phyloP scores from a whole-genome alignment of 2,329 filamentous ascomycete genomes.

The Atkinsonella hypoxylon region DNA sequence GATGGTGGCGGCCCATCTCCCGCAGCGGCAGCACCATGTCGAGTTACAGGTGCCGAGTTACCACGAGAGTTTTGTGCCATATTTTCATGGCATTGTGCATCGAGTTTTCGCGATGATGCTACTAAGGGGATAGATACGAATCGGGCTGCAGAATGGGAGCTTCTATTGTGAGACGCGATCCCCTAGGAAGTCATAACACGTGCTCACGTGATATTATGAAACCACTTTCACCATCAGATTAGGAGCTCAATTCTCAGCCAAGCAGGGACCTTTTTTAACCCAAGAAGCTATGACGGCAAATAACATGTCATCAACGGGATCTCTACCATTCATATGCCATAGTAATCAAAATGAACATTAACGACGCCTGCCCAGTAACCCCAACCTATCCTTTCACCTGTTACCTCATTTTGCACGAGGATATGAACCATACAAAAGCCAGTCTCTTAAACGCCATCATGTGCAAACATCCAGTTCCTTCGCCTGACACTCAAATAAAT shows the following conservation, averaged over 20 bases:
- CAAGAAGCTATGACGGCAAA: neutral
- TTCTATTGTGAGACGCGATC: constrained; percentile 1
- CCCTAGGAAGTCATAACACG: neutral
- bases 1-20: constrained; percentile 48
- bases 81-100: constrained; percentile 14
- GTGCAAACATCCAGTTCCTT: neutral
- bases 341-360: constrained; percentile 6
- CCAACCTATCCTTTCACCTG: neutral
- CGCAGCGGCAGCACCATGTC: constrained; percentile 9
- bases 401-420: neutral
- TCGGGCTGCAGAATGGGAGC: neutral
- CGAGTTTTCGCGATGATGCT: neutral
- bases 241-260: neutral
- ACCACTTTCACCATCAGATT: neutral
- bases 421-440: neutral
- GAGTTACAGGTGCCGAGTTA: constrained; percentile 10
- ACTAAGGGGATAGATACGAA: no score
- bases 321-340: constrained; percentile 8
- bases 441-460: neutral
- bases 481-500: constrained; percentile 28
- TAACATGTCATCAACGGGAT: constrained; percentile 7
- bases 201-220: constrained; percentile 5
- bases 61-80: constrained; percentile 18
- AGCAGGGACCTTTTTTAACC: neutral
- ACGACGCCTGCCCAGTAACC: constrained; percentile 3